Evolutionary conservation across 2,329 filamentous ascomycete genomes (phyloP).

Genomic region (Fusarium sp.): DNA sequence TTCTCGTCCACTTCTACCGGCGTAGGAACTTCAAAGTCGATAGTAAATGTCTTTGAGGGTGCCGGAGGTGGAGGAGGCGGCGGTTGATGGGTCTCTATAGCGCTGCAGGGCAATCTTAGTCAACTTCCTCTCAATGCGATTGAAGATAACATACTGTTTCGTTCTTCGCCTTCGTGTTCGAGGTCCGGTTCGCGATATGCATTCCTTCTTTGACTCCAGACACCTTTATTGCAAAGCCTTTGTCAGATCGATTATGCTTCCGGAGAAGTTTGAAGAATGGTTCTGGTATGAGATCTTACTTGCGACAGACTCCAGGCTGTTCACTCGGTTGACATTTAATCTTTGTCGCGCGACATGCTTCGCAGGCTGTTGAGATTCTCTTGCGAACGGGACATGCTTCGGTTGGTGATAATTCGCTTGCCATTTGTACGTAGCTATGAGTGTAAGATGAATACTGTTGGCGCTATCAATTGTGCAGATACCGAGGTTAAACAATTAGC

Average conservation of each 20-base stretch:
- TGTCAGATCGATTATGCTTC: neutral
- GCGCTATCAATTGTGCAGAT: neutral
- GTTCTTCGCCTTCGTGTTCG: slow-evolving; percentile 62
- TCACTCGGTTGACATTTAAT: slow-evolving; percentile 64
- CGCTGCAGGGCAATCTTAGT: slow-evolving; percentile 13
- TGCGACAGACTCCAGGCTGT: slow-evolving; percentile 63
- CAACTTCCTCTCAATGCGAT: neutral
- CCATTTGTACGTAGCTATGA: slow-evolving; percentile 15
- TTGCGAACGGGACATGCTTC: slow-evolving; percentile 39
- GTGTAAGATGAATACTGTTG: neutral
- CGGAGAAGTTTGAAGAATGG: neutral
- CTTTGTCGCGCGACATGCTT: slow-evolving; percentile 66
- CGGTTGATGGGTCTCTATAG: slow-evolving; percentile 42
- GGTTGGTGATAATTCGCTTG: slow-evolving; percentile 23
- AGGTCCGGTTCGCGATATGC: slow-evolving; percentile 63
- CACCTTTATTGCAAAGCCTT: slow-evolving; percentile 55
- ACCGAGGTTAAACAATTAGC: neutral
- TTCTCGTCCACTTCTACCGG: slow-evolving; percentile 54
- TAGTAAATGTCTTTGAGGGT: slow-evolving; percentile 64
- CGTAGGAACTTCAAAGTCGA: slow-evolving; percentile 62
- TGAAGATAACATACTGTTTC: slow-evolving; percentile 52
- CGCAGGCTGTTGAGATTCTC: slow-evolving; percentile 60
- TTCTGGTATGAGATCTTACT: slow-evolving; percentile 53
- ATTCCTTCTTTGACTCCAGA: slow-evolving; percentile 65
- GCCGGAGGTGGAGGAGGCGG: slow-evolving; percentile 48